phyloP scores from a whole-genome alignment of 2,329 filamentous ascomycete genomes.

The Cladosporium sp. region DNA sequence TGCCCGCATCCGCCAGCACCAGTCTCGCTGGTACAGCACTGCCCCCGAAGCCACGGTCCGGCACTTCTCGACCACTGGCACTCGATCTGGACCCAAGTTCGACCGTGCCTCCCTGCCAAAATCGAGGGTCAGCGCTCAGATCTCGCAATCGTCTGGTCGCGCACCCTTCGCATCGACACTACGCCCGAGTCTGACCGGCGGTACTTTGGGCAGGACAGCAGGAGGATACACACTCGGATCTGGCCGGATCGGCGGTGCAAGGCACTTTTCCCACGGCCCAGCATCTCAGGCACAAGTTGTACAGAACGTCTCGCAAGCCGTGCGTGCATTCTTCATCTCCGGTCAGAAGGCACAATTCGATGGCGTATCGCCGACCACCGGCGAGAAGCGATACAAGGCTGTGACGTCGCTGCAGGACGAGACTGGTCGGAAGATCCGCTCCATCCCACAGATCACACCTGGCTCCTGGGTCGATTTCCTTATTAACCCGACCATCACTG shows the following conservation, averaged over 20 bases:
- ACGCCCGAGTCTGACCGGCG: conserved; percentile 86
- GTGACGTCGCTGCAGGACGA: conserved; percentile 74
- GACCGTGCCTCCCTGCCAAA: conserved; percentile 52
- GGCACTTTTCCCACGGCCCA: conserved; percentile 88
- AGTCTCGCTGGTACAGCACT: conserved; percentile 61
- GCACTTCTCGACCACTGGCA: conserved; percentile 48
- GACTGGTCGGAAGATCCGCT: conserved; percentile 62
- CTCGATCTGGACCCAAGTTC: conserved; percentile 37
- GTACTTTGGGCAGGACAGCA: conserved; percentile 75
- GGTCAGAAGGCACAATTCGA: conserved; percentile 86
- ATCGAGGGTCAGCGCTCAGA: conserved; percentile 52
- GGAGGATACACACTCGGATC: conserved; percentile 75
- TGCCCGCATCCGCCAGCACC: conserved; percentile 60
- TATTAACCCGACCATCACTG: conserved; percentile 83
- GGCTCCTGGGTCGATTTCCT: conserved; percentile 87
- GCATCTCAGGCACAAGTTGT: conserved; percentile 84
- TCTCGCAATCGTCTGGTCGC: conserved; percentile 64
- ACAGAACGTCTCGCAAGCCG: conserved; percentile 89
- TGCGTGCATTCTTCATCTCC: conserved; percentile 87
- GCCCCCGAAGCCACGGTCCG: conserved; percentile 43
- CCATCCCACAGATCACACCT: conserved; percentile 53
- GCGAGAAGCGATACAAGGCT: conserved; percentile 73
- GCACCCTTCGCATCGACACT: conserved; percentile 85
- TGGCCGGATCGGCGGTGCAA: conserved; percentile 64
- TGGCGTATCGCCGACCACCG: conserved; percentile 62